Conservation (phyloP, 2,329 filamentous ascomycete genomes). For the Chaetothyriales sp. region DNA sequence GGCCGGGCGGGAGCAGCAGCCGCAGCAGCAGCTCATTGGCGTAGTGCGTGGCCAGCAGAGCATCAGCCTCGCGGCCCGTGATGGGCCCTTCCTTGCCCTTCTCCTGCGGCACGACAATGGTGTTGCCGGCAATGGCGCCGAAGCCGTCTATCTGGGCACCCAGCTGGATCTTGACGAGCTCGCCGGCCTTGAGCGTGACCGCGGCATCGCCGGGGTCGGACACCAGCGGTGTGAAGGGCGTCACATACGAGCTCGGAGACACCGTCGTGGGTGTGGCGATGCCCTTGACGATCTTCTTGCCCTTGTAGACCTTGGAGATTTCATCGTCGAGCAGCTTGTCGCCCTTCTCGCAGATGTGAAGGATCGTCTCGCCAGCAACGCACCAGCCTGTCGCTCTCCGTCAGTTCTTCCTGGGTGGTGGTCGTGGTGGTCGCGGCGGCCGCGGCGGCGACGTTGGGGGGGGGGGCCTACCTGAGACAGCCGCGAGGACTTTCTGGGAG, state of each 20-base stretch:
- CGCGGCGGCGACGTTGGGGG: too few relatives aligned
- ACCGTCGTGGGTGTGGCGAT: slow-evolving; percentile 55
- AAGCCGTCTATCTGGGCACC: slow-evolving; percentile 97
- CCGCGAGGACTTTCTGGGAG: slow-evolving; percentile 86
- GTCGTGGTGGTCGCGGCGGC: neutral
- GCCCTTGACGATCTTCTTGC: slow-evolving; percentile 94
- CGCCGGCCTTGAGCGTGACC: slow-evolving; percentile 64
- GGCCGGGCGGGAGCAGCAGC: slow-evolving; percentile 79
- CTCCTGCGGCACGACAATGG: slow-evolving; percentile 56
- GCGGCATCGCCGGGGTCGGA: slow-evolving; percentile 76
- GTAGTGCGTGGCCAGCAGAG: slow-evolving; percentile 83
- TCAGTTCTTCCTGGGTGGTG: neutral
- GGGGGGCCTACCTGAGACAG: slow-evolving; percentile 51
- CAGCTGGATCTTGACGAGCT: slow-evolving; percentile 95
- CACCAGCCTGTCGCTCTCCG: slow-evolving; percentile 42
- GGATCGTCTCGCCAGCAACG: slow-evolving; percentile 77
- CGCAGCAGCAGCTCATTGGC: slow-evolving; percentile 89
- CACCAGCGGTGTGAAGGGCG: slow-evolving; percentile 85
- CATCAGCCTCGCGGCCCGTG: slow-evolving; percentile 67
- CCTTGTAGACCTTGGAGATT: slow-evolving; percentile 89
- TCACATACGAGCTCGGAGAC: slow-evolving; percentile 86
- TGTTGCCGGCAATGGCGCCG: slow-evolving; percentile 90
- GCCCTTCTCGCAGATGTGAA: slow-evolving; percentile 87
- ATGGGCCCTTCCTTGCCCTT: slow-evolving; percentile 51
- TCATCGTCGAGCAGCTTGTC: slow-evolving; percentile 92